Conservation (phyloP, 257 asterid genomes). For the Galeopsis tetrahit region DNA sequence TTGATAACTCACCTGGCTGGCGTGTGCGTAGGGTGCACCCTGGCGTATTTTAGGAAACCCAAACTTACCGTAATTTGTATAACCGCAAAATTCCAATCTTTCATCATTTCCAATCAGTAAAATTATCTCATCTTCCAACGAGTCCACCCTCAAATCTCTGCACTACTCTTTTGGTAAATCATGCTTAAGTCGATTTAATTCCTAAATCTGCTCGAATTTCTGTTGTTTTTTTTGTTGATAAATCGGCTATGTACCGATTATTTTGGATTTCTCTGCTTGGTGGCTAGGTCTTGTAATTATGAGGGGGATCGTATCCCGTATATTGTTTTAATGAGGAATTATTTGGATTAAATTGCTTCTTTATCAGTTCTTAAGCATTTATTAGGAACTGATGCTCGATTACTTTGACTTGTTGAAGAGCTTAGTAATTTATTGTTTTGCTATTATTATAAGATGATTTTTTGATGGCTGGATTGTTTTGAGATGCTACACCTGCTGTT, state of each 20-base stretch:
- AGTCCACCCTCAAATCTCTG: conserved; percentile 22
- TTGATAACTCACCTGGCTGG: conserved; percentile 12
- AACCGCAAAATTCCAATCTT: conserved; percentile 48
- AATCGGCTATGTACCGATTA: conserved; percentile 3
- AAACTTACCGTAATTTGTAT: conserved; percentile 35
- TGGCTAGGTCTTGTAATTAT: neutral
- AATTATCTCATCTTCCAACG: conserved; percentile 8
- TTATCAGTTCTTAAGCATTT: neutral
- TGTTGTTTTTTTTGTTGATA: neutral
- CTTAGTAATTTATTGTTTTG: neutral
- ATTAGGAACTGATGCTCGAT: conserved; percentile 26
- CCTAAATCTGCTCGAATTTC: conserved; percentile 7
- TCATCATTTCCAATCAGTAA: conserved; percentile 2
- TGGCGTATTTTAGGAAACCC: conserved; percentile 28
- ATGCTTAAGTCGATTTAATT: conserved; percentile 1
- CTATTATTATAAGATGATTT: neutral
- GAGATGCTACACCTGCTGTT: neutral
- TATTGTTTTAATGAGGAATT: conserved; percentile 14
- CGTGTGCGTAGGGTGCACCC: conserved; percentile 33
- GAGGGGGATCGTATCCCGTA: neutral
- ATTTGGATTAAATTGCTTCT: neutral
- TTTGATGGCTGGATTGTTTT: neutral
- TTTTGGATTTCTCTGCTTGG: conserved; percentile 1
- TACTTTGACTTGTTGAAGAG: conserved; percentile 1
- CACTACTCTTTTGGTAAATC: conserved; percentile 32